A percentile compares a stretch with the other conserved stretches of the same genome.
These are phyloP conservation scores for Plasmodium gaboni DNA, from an alignment of 169 alveolate species.

Conservation along the genomic window DNA sequence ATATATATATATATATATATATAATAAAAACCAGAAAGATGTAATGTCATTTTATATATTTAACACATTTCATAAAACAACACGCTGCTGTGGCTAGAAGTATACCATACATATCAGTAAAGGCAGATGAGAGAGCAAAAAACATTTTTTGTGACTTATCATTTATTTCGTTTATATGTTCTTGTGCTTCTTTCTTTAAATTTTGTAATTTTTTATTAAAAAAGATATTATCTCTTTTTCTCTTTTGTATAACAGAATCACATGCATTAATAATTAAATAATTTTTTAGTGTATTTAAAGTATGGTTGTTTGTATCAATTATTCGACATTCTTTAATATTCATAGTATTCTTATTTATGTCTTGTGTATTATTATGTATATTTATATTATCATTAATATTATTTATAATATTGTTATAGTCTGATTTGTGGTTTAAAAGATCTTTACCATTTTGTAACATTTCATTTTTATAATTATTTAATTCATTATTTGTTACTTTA, in stretches of 20 bases:
- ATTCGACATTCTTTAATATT: not conserved
- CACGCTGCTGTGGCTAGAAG: conserved; percentile 37
- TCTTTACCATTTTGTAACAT: not conserved
- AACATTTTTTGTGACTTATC: conserved; percentile 54
- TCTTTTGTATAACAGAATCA: conserved; percentile 42
- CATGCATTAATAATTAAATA: conserved; percentile 48
- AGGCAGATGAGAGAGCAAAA: conserved; percentile 71
- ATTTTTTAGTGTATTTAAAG: conserved; percentile 47
- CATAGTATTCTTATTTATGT: not conserved
- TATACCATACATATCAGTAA: conserved; percentile 67
- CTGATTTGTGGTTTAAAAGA: conserved; percentile 8
- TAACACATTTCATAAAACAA: conserved; percentile 28
- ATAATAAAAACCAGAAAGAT: not conserved
- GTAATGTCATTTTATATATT: not conserved
- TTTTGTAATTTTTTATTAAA: conserved; percentile 47
- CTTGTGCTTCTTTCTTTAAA: conserved; percentile 56
- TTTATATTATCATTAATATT: not conserved
- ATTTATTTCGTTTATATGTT: conserved; percentile 48
- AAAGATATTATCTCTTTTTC: conserved; percentile 64
- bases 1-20: not conserved
- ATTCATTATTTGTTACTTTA: not conserved
- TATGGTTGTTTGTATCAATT: conserved; percentile 10
- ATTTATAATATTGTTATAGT: not conserved
- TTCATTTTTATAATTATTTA: not conserved
- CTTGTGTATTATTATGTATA: conserved; percentile 5